Evolutionary conservation across 257 asterid species (phyloP).

Genomic region (Cynanchum wilfordii): DNA sequence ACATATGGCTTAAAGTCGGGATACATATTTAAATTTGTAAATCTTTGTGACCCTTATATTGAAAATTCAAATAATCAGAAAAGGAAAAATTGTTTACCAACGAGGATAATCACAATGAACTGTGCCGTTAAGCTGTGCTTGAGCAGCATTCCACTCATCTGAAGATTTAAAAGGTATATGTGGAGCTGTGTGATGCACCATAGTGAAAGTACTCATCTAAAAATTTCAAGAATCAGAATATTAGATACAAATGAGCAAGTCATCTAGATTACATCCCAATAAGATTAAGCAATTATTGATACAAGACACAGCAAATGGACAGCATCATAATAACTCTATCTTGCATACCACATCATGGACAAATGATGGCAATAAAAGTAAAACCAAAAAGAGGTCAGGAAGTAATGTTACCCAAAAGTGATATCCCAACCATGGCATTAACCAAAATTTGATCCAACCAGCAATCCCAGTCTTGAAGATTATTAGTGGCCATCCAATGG

Average conservation of each 20-base stretch:
- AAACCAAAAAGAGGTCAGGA: conserved; percentile 12
- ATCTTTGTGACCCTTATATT: not conserved
- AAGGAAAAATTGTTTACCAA: conserved; percentile 45
- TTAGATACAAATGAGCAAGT: not conserved
- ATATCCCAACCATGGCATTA: conserved; percentile 97
- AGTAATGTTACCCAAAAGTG: conserved; percentile 81
- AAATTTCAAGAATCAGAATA: conserved; percentile 10
- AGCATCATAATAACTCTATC: not conserved
- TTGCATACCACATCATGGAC: not conserved
- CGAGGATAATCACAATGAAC: conserved; percentile 90
- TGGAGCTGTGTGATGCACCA: conserved; percentile 99
- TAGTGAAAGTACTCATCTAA: conserved; percentile 97
- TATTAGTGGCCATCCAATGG: conserved; percentile 92
- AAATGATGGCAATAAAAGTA: not conserved
- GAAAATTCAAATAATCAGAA: conserved; percentile 4
- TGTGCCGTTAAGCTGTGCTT: conserved; percentile 94
- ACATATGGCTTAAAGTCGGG: not conserved
- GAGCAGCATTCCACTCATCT: conserved; percentile 90
- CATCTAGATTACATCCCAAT: not conserved
- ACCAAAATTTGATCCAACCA: conserved; percentile 97
- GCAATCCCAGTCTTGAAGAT: conserved; percentile 62
- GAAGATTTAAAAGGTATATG: conserved; percentile 88
- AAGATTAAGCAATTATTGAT: not conserved
- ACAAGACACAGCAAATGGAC: not conserved
- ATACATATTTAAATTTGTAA: not conserved